Base-by-base conservation (phyloP, 192 early-diverging fungal species). In the Coemansia sp. region DNA sequence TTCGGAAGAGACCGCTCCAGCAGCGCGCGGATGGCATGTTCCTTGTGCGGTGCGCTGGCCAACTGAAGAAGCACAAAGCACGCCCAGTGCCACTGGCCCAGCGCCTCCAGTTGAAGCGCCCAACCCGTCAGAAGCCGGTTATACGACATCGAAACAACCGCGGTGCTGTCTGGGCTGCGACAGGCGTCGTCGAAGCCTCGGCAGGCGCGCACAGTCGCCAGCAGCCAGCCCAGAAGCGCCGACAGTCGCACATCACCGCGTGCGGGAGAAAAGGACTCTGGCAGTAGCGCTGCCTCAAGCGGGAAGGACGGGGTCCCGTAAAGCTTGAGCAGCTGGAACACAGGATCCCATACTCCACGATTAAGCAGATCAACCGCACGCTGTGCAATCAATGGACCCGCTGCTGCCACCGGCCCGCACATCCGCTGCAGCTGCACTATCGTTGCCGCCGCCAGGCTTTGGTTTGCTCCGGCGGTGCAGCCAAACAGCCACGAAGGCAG, bases 11-110 rank as follows among this genome's bases (percentile, higher is more conserved):
- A 67, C 9, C 76, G 68, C 44, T 74, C 65, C 3, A 76, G 26
- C 23, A 74, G 32, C 1, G 67, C 54, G 4, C 77, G 81, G 25
- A 92, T 82, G 0, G 83, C 69, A 12, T 63, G 34, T 22, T 80
- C 83, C 6, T 85, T 75, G n/a, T 75, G 73, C 3, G 38, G 16
- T 0, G 58, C 49, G 28, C 78, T 68, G 8, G 82, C 75, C 54
- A 96, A 64, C 62, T 89, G 91, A 54, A 92, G 64, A 5, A 84
- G 76, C 23, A 93, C 88, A 82, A 86, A 96, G 34, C 89, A 71
- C 3, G 92, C 86, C 94, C 93, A 95, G 32, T 92, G 71, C 90
- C 91, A 95, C 24, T 92, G 68, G 0, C 92, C 93, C 28, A 92
- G 48, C 0, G 56, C 50, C 78, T 94, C 92, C 14, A 97, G 73